A percentile compares a stretch with the other conserved stretches of the same genome.
These are phyloP conservation scores for Fusarium sp. DNA, from an alignment of 2,329 filamentous ascomycete species.

Conservation along the genomic window DNA sequence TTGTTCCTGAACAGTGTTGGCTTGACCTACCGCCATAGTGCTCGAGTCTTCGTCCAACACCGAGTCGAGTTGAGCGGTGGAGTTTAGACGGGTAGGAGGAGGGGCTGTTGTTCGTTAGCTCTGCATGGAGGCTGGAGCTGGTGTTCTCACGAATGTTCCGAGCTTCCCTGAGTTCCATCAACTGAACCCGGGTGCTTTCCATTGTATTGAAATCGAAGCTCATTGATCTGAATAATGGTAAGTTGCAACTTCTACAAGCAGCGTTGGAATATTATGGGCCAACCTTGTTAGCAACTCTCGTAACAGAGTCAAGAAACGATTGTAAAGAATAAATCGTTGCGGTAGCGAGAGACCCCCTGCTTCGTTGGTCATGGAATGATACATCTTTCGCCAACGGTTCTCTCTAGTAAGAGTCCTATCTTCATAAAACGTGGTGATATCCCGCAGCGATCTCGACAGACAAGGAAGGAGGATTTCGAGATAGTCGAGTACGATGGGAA, in stretches of 20 bases:
- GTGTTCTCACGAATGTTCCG: slow-evolving; percentile 63
- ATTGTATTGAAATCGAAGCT: slow-evolving; percentile 68
- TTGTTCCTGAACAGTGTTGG: background rate
- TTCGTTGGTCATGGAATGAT: slow-evolving; percentile 66
- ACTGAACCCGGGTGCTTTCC: slow-evolving; percentile 60
- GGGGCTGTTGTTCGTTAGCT: slow-evolving; percentile 48
- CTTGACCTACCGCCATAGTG: slow-evolving; percentile 34
- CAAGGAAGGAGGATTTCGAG: slow-evolving; percentile 69
- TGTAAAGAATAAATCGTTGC: slow-evolving; percentile 67
- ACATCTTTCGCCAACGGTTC: slow-evolving; percentile 70
- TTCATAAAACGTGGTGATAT: slow-evolving; percentile 65
- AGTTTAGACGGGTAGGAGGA: slow-evolving; percentile 51
- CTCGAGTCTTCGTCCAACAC: slow-evolving; percentile 48
- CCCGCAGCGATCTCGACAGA: slow-evolving; percentile 62
- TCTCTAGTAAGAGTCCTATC: slow-evolving; percentile 61
- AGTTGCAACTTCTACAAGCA: slow-evolving; percentile 15
- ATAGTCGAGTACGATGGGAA: slow-evolving; percentile 65
- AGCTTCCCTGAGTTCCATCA: slow-evolving; percentile 65
- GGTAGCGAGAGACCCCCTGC: slow-evolving; percentile 63
- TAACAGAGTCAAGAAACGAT: slow-evolving; percentile 64
- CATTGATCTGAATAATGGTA: slow-evolving; percentile 52
- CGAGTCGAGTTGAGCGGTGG: slow-evolving; percentile 51
- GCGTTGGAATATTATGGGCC: slow-evolving; percentile 14
- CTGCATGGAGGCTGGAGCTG: slow-evolving; percentile 8
- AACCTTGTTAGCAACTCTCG: slow-evolving; percentile 65